Conservation (phyloP, 2,329 filamentous ascomycete species). For the Ophiocordyceps camponoti-floridani region DNA sequence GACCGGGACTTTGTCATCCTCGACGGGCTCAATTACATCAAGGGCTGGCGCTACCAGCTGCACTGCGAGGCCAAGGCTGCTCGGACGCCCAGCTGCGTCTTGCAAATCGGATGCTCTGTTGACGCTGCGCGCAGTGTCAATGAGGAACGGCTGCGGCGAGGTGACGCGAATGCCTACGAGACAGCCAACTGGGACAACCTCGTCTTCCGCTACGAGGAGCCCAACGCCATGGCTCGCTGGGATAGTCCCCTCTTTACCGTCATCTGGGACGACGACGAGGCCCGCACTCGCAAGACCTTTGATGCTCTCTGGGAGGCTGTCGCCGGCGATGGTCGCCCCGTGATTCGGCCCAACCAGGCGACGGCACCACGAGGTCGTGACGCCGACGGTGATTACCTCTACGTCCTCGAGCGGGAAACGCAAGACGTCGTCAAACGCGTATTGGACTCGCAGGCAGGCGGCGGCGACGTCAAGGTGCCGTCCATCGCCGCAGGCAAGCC, state of each 20-base stretch:
- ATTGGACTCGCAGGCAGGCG: constrained; percentile 48
- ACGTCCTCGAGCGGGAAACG: constrained; percentile 62
- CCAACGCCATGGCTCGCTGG: constrained; percentile 72
- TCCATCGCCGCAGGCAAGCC: constrained; percentile 18
- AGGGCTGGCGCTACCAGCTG: constrained; percentile 75
- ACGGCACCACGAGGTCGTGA: constrained; percentile 48
- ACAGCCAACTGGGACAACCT: constrained; percentile 56
- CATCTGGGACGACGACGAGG: constrained; percentile 53
- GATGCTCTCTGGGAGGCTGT: constrained; percentile 60
- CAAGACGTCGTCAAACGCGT: constrained; percentile 59
- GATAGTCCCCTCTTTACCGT: constrained; percentile 70
- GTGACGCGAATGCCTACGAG: constrained; percentile 26
- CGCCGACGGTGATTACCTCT: constrained; percentile 56
- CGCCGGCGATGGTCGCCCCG: constrained; percentile 42
- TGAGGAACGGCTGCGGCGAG: constrained; percentile 29
- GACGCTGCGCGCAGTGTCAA: constrained; percentile 42
- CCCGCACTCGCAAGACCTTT: constrained; percentile 35
- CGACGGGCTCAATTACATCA: constrained; percentile 75
- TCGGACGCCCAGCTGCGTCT: constrained; percentile 55
- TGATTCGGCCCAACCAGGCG: constrained; percentile 56
- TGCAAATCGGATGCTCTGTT: constrained; percentile 41
- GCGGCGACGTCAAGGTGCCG: constrained; percentile 34
- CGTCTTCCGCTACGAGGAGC: constrained; percentile 70
- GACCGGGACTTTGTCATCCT: constrained; percentile 62
- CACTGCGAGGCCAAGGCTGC: constrained; percentile 72